Percentiles rank a stretch among this genome's conserved stretches.
These are phyloP conservation scores for Ascobolus immersus DNA, from an alignment of 495 filamentous ascomycete genomes.

Conservation along the genomic window DNA sequence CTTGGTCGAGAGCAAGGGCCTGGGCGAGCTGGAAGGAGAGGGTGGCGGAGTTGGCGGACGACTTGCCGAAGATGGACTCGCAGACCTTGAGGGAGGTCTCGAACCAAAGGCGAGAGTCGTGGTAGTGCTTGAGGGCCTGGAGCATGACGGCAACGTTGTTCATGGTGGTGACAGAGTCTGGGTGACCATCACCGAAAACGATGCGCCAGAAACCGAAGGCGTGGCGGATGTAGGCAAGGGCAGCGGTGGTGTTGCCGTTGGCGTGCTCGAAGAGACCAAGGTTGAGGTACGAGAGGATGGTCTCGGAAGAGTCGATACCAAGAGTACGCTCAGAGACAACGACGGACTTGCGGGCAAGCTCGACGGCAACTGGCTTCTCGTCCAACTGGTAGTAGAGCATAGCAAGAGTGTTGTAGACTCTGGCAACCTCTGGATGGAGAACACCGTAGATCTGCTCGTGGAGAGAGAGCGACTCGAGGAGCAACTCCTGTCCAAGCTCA, in stretches of 20 bases:
- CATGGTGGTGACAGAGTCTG: conserved; percentile 92
- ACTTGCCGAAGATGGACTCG: conserved; percentile 61
- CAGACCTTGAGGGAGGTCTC: conserved; percentile 71
- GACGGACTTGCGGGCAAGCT: conserved; percentile 85
- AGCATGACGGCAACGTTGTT: conserved; percentile 99
- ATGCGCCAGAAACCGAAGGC: conserved; percentile 91
- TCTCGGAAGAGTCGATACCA: conserved; percentile 81
- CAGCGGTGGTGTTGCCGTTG: conserved; percentile 58
- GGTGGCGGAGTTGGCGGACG: conserved; percentile 80
- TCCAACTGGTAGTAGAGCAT: conserved; percentile 89
- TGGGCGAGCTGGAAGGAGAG: conserved; percentile 93
- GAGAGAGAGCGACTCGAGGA: conserved; percentile 80
- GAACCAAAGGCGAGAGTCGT: conserved; percentile 86
- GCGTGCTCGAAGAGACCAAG: conserved; percentile 86
- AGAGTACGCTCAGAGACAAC: conserved; percentile 88
- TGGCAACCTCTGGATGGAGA: conserved; percentile 84
- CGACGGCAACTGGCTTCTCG: conserved; percentile 82
- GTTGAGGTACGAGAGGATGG: conserved; percentile 83
- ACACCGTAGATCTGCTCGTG: conserved; percentile 99
- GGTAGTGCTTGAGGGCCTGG: conserved; percentile 72
- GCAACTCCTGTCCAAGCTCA: conserved; percentile 83
- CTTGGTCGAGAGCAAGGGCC: conserved; percentile 73
- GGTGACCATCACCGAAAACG: conserved; percentile 79
- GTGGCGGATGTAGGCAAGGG: conserved; percentile 66
- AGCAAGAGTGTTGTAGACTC: conserved; percentile 80